Evolutionary conservation across 2,329 filamentous ascomycete species (phyloP), one percentile per base, ranked within the genome.

Genomic region (Clonostachys solani): DNA sequence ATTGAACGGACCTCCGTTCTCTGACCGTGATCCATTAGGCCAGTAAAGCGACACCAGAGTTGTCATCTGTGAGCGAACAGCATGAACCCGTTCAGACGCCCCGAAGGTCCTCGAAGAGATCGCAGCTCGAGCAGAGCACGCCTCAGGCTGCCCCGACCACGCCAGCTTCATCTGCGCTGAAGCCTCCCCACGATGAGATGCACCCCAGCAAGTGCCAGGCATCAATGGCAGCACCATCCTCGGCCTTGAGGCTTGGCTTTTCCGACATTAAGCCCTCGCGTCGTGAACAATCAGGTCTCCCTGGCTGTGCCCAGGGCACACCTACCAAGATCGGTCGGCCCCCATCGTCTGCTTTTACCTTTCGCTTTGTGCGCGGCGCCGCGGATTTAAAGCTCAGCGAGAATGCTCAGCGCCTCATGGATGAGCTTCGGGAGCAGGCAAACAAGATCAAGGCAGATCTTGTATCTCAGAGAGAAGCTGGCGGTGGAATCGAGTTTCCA

Each of bases 151-250:
- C 56, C 43, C 69, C 70, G 5, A 60, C 59, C 29, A 86, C 87
- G 2, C 90, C 90, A 6, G 80, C 81, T 37, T 78, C 77, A 13
- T 82, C 83, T 5, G 77, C 83, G 6, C 71, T 86, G 55, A 86
- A 87, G 69, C 87, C 89, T 19, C 73, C 86, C 43, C 77, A 78
- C 53, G 82, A 84, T 50, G 91, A 96, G 64, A 96, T 96, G 92
- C 92, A 96, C 62, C 92, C 92, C 9, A 88, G 87, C 71, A 88
- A 87, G 61, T 81, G 83, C 48, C 89, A 94, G 48, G 77, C 81
- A 53, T 92, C 87, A 18, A 86, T 83, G 51, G 88, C 43, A n/a
- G 74, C 88, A 41, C 81, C 86, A 3, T 91, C 94, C 23, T 90
- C 91, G 12, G 90, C 87, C 6, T 74, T 94, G 40, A 82, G 87